Evolutionary conservation across 78 protist species (phyloP).

Genomic region (Anaeramoeba flamelloides): DNA sequence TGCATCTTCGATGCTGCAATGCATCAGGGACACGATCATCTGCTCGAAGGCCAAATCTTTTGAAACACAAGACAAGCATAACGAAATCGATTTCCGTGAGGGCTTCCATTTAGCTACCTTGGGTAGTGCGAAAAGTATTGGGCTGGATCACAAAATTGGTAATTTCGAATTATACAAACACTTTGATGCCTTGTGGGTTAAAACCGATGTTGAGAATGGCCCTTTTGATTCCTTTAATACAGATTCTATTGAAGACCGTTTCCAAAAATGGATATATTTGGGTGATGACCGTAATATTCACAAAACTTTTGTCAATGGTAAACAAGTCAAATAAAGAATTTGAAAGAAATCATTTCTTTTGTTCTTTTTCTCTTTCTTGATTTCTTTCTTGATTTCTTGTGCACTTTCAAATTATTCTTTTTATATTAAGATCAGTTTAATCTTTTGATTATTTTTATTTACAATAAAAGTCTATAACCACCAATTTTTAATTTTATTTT

Average conservation of each 20-base stretch:
- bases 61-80: slow-evolving; percentile 32
- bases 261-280: slow-evolving; percentile 43
- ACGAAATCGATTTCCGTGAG: too few species aligned
- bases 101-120: slow-evolving; percentile 9
- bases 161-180: slow-evolving; percentile 34
- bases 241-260: slow-evolving; percentile 22
- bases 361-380: too few species aligned
- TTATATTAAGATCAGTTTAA: too few species aligned
- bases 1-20: slow-evolving; percentile 38
- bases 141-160: slow-evolving; percentile 29
- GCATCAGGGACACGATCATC: slow-evolving; percentile 42
- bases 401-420: too few species aligned
- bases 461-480: too few species aligned
- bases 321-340: too few species aligned
- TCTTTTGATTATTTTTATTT: too few species aligned
- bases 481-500: too few species aligned
- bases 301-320: too few species aligned
- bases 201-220: slow-evolving; percentile 23
- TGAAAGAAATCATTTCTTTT: too few species aligned
- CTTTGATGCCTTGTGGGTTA: slow-evolving; percentile 68
- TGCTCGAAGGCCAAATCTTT: slow-evolving; percentile 42
- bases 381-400: too few species aligned
- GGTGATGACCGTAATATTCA: slow-evolving; percentile 74
- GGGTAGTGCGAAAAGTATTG: slow-evolving; percentile 54
- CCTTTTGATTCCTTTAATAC: slow-evolving; percentile 43